Evolutionary conservation across 257 asterid species (phyloP).

Genomic region (Ocimum tenuiflorum): DNA sequence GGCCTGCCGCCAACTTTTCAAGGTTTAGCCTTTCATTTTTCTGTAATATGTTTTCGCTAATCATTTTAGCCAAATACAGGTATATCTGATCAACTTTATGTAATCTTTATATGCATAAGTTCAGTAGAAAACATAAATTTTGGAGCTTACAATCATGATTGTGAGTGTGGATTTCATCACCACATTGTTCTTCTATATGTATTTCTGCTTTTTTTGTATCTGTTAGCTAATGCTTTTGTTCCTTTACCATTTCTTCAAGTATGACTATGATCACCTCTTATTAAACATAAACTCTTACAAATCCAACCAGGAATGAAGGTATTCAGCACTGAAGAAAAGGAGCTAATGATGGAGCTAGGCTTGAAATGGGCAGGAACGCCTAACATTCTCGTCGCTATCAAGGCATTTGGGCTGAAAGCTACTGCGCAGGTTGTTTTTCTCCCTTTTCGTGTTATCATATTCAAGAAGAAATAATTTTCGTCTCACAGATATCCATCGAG

Average conservation of each 20-base stretch:
- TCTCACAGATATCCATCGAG: background rate
- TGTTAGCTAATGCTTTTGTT: background rate
- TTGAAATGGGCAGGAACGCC: slow-evolving; percentile 85
- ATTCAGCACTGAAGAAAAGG: slow-evolving; percentile 72
- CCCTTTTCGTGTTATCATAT: background rate
- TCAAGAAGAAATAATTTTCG: background rate
- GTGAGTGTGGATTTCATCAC: too few species aligned
- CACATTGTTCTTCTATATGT: too few species aligned
- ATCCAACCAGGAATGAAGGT: slow-evolving; percentile 69
- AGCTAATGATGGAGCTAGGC: slow-evolving; percentile 71
- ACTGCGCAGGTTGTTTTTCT: slow-evolving; percentile 52
- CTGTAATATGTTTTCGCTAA: background rate
- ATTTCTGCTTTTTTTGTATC: too few species aligned
- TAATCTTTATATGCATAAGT: background rate
- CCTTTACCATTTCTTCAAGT: background rate
- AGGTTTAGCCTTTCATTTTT: slow-evolving; percentile 37
- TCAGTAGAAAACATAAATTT: too few species aligned
- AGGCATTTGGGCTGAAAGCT: slow-evolving; percentile 75
- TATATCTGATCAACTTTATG: background rate
- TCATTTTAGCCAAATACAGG: background rate
- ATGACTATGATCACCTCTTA: background rate
- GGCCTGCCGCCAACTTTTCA: slow-evolving; percentile 75
- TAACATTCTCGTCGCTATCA: slow-evolving; percentile 59
- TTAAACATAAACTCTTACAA: background rate
- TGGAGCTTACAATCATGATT: too few species aligned